Evolutionary conservation across 192 early-diverging fungal genomes (phyloP), one percentile per base, ranked within the genome.

Genomic region (Backusella psychrophila): DNA sequence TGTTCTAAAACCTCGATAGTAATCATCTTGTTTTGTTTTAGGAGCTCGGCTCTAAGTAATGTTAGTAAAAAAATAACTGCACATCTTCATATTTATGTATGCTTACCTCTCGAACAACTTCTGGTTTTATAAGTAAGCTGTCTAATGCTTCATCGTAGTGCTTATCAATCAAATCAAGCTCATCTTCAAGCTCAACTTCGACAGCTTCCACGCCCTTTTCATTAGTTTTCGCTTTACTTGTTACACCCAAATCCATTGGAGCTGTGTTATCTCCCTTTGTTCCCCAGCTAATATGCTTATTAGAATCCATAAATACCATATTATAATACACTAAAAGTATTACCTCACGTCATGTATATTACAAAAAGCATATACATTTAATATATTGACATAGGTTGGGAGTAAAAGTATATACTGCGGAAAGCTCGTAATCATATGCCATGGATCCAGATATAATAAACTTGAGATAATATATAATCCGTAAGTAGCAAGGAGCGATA

Each of bases 1-100:
- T 5, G 94, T 95, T 35, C 94, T 86, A 82, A 94, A 95, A 53
- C 91, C 85, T 49, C 89, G 87, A 80, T 93, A 93, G 77, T 94
- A 91, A 74, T 95, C 93, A 69, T 95, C 87, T 49, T 81, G 80
- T 36, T 93, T 86, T 75, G 80, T 85, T 69, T 86, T 82, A 41
- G 83, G 79, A 23, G 77, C 74, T 31, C 83, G 78, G 56, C 75
- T 52, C 77, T 86, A 74, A 66, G 33, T 14, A 65, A 56, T 3
- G 8, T 15, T 67, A n/a, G 15, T 21, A 41, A 9, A 26, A 29
- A 41, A 26, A 29, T 12, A 14, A 34, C 19, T 21, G 4, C 1
- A 15, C 0, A 65, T 7, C 1, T 34, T 12, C 34, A 33, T 11
- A 29, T 29, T 35, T 35, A 42, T 17, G 9, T 39, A 38, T 44